phyloP scores from a whole-genome alignment of 495 filamentous ascomycete species.

The Neurospora sublineolata region DNA sequence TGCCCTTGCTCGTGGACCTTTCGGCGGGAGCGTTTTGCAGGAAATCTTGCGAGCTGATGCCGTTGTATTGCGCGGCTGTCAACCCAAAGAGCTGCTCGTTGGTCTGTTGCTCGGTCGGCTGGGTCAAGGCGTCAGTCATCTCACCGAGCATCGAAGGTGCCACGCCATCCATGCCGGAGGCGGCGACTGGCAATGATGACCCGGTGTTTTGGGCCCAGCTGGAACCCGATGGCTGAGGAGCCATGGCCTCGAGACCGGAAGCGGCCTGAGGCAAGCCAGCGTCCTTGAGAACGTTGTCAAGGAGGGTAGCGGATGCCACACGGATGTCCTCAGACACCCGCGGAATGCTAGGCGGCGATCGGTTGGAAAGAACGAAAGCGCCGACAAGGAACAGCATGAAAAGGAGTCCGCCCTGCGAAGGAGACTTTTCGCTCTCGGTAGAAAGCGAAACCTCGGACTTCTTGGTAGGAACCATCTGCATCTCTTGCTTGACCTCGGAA shows the following conservation, averaged over 20 bases:
- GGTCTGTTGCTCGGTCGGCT: constrained; percentile 74
- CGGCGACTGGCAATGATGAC: constrained; percentile 40
- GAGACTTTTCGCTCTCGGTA: constrained; percentile 48
- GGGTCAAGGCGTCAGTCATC: constrained; percentile 58
- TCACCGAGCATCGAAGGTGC: constrained; percentile 59
- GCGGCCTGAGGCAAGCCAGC: constrained; percentile 47
- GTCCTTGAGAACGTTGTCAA: constrained; percentile 80
- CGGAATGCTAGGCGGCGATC: constrained; percentile 56
- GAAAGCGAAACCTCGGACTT: constrained; percentile 42
- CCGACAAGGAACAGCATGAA: constrained; percentile 90
- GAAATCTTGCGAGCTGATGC: constrained; percentile 63
- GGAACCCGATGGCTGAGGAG: constrained; percentile 39
- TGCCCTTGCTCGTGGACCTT: constrained; percentile 40
- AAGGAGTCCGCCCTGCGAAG: constrained; percentile 52
- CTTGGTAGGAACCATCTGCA: constrained; percentile 42
- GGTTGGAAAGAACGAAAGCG: constrained; percentile 88
- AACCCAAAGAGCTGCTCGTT: constrained; percentile 82
- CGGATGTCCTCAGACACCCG: constrained; percentile 87
- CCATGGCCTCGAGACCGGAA: constrained; percentile 34
- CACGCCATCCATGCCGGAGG: constrained; percentile 40
- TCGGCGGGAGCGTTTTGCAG: constrained; percentile 35
- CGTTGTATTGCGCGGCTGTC: constrained; percentile 80
- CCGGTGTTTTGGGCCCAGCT: constrained; percentile 30
- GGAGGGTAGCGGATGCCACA: constrained; percentile 77
- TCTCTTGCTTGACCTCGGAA: constrained; percentile 43